These are phyloP conservation scores for Ogataea kodamae DNA, from an alignment of 805 yeast genomes.

Conservation along the genomic window DNA sequence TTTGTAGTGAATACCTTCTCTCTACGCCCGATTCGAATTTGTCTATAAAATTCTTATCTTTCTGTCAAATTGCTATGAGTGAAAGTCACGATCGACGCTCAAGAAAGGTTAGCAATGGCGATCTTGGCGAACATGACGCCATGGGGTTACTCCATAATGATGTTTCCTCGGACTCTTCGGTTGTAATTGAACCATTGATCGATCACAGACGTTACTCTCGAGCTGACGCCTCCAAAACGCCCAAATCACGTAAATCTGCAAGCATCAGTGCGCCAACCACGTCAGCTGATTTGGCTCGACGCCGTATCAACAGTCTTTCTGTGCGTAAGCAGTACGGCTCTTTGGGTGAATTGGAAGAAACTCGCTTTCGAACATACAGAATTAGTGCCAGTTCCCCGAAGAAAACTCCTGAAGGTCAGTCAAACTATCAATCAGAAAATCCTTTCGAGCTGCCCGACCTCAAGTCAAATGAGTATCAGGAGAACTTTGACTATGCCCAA, in stretches of 20 bases:
- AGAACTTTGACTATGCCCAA: conserved; percentile 13
- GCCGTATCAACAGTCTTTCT: conserved; percentile 4
- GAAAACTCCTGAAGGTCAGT: conserved; percentile 4
- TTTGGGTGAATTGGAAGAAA: conserved; percentile 4
- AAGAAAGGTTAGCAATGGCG: conserved; percentile 16
- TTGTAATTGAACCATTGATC: conserved; percentile 21
- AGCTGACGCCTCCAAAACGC: background rate
- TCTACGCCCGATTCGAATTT: no score
- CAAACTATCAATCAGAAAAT: conserved; percentile 16
- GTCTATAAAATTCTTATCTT: conserved; percentile 6
- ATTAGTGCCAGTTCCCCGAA: conserved; percentile 9
- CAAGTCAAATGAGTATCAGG: conserved; percentile 1
- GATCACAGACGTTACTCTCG: conserved; percentile 24
- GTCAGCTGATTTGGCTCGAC: conserved; percentile 5
- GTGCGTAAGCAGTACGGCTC: conserved; percentile 4
- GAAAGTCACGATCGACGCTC: conserved; percentile 14
- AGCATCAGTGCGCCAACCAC: conserved; percentile 8
- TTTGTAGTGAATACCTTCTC: no score
- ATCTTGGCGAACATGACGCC: conserved; percentile 30
- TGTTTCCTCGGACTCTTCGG: conserved; percentile 18
- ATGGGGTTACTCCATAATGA: conserved; percentile 29
- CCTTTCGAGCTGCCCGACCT: conserved; percentile 15
- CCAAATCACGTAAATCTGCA: conserved; percentile 2
- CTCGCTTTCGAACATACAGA: conserved; percentile 4
- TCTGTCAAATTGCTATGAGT: conserved; percentile 9